Percentiles rank a stretch among this genome's conserved stretches.
These are phyloP conservation scores for Trichoderma oligosporum DNA, from an alignment of 2,329 filamentous ascomycete genomes.

Conservation along the genomic window DNA sequence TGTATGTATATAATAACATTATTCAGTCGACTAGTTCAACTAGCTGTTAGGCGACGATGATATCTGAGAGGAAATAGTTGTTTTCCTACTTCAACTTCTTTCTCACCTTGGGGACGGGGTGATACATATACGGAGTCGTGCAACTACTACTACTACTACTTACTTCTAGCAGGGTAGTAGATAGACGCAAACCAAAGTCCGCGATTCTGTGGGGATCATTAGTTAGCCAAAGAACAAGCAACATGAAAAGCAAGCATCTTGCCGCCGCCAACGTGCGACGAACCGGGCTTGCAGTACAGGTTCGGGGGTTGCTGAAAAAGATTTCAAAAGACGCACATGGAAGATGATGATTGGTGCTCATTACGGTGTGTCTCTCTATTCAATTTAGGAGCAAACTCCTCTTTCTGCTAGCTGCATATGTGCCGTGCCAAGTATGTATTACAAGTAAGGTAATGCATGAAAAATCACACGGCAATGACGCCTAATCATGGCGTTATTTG, in stretches of 20 bases:
- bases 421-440: background rate
- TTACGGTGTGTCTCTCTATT: background rate
- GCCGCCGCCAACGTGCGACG: background rate
- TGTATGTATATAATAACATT: too few species aligned
- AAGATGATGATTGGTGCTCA: background rate
- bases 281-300: background rate
- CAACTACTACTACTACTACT: too few species aligned
- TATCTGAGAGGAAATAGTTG: too few species aligned
- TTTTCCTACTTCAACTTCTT: background rate
- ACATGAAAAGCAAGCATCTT: background rate
- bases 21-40: too few species aligned
- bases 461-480: too few species aligned
- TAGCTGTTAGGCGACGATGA: background rate
- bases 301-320: too few species aligned
- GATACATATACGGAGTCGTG: background rate
- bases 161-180: too few species aligned
- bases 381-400: too few species aligned
- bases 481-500: too few species aligned
- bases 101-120: too few species aligned
- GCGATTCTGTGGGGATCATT: background rate
- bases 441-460: too few species aligned
- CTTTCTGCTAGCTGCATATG: conserved; percentile 9
- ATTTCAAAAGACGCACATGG: background rate
- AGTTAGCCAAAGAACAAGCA: background rate
- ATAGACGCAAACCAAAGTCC: too few species aligned